Evolutionary conservation across 169 alveolate species (phyloP), one percentile per base, ranked within the genome.

Genomic region (Babesia caballi): DNA sequence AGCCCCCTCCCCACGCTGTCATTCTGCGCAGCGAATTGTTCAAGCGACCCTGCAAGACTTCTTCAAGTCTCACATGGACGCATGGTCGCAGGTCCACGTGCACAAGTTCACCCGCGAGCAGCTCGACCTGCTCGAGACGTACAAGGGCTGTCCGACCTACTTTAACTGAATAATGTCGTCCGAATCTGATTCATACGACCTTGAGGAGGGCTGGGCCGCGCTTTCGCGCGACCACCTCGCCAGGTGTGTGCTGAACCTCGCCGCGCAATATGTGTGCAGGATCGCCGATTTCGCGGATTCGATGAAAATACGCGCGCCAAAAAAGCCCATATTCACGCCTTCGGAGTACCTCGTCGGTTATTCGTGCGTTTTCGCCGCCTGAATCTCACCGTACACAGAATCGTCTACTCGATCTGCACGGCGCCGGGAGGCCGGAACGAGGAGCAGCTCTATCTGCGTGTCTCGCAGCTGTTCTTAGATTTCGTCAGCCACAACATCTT

Each of bases 71-170:
- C 93, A 87, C 66, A 74, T 73, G 66, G 93, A 87, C 66, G 93
- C 88, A 19, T 87, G 93, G 93, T 41, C 65, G 38, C 69, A 66
- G 84, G 73, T 82, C 50, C 70, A 87, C 75, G 66, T 65, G 35
- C 65, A 84, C 56, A 78, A 67, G 47, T 87, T 87, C 69, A 85
- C 83, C 56, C 67, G 58, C 17, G 66, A 70, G 54, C 93, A 87
- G 70, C 71, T 87, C 27, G 92, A 87, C 46, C 53, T 81, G 44
- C 61, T 87, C n/a, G 89, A 87, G 63, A 85, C 58, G 40, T 80
- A 85, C 73, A 87, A 85, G 74, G 93, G 93, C 36, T 80, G 90
- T 19, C 93, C 93, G 12, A 38, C 83, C 7, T 87, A 87, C 84
- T 87, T 87, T 67, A 70, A 70, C 44, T 81, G 65, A 66, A 56